Evolutionary conservation across 345 rosid genomes (phyloP), one percentile per base, ranked within the genome.

Genomic region (Pistacia atlantica): DNA sequence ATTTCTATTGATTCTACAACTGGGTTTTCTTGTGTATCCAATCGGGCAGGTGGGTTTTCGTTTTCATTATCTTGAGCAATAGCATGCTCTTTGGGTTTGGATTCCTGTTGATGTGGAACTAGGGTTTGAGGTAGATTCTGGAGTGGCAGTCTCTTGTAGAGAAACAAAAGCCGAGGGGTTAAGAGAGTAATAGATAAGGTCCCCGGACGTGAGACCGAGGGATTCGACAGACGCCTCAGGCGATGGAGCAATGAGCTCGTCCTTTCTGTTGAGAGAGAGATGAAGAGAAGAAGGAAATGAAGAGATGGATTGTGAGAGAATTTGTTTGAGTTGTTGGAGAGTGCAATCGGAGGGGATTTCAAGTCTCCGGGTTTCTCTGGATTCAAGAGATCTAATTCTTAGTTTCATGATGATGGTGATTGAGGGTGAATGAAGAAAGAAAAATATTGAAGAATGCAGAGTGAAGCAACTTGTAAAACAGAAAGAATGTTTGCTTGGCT

Each of bases 171-270:
- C 77, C 14, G 62, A 25, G 14, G 85, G 82, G 61, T 76, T 35
- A n/a, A 72, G 76, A 66, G 97, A 81, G 85, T 80, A 91, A 69
- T 85, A 91, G 60, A 92, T 49, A 2, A 92, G 87, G 78, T 92
- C 97, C 38, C 99, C 98, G 58, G 91, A 75, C 20, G 90, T 69
- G 10, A 95, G 75, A 16, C 98, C 97, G 20, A 89, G 87, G 28
- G 92, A 86, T 1, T 75, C 85, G 71, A 93, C 73, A 0, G 96
- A 78, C 18, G 79, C 84, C 7, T 81, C 72, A 13, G 89, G 84
- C 2, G 90, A 82, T 13, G 93, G 72, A 5, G 84, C 62, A 37
- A 22, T 65, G 64, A 93, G 92, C 71, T 86, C 93, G 75, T 91
- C 88, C 68, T 82, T 90, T 42, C 93, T 79, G 79, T 91, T 93